Evolutionary conservation across 129 eudicot genomes (phyloP).

Genomic region (Centrapalus pauciflorus): DNA sequence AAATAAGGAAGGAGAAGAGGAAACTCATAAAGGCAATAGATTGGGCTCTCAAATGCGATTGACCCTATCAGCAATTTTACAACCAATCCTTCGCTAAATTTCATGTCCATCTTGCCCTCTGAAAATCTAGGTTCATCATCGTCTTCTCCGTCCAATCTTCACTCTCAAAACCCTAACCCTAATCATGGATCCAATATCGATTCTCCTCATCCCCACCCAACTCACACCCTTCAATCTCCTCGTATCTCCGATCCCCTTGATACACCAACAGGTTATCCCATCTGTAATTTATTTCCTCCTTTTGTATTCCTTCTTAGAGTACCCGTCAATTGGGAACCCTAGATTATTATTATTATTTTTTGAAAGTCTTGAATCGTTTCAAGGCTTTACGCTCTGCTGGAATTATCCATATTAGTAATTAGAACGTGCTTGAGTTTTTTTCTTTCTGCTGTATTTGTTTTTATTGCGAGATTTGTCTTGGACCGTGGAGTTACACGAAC

Average conservation of each 20-base stretch:
- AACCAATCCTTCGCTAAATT: conserved; percentile 19
- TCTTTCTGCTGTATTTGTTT: background rate
- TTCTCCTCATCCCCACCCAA: conserved; percentile 9
- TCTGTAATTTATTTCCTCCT: background rate
- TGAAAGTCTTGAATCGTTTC: background rate
- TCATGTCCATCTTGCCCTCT: conserved; percentile 99
- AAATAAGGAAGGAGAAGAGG: too few relatives aligned
- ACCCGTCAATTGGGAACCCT: background rate
- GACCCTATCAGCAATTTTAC: conserved; percentile 4
- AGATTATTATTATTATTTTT: background rate
- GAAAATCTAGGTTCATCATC: conserved; percentile 63
- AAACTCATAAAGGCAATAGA: background rate
- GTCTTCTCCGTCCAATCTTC: conserved; percentile 30
- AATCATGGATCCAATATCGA: conserved; percentile 54
- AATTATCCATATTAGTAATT: background rate
- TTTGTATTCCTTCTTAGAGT: too few relatives aligned
- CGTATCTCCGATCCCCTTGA: conserved; percentile 28
- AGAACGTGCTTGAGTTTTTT: background rate
- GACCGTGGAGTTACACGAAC: background rate
- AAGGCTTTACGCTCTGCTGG: background rate
- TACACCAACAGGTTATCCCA: conserved; percentile 28
- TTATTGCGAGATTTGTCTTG: background rate
- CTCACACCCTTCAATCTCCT: conserved; percentile 25
- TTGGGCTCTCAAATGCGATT: conserved; percentile 7
- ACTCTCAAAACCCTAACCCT: conserved; percentile 39